Evolutionary conservation across 1,284 basidiomycete species (phyloP).

Genomic region (Kwoniella shivajii): DNA sequence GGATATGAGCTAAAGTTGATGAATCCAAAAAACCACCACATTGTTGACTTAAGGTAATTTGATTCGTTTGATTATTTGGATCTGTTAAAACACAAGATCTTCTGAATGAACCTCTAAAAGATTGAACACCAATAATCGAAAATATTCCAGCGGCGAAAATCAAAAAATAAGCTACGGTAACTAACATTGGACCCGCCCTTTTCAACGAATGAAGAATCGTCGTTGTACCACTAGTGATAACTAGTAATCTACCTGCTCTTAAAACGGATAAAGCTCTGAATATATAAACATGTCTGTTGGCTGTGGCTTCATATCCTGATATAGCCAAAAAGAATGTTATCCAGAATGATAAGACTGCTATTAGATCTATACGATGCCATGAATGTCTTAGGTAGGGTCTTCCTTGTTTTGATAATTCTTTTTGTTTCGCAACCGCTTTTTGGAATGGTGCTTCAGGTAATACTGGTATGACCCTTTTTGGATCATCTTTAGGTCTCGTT

Average conservation of each 20-base stretch:
- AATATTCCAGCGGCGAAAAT: constrained; percentile 88
- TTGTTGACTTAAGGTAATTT: constrained; percentile 57
- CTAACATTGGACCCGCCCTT: constrained; percentile 80
- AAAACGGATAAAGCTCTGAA: constrained; percentile 90
- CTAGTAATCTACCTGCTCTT: constrained; percentile 77
- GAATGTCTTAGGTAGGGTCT: constrained; percentile 86
- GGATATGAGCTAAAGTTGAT: constrained; percentile 53
- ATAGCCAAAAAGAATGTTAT: constrained; percentile 72
- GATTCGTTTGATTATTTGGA: constrained; percentile 46
- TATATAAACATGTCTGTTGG: constrained; percentile 72
- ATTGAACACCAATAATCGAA: constrained; percentile 86
- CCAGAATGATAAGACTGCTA: constrained; percentile 66
- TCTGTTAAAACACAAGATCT: constrained; percentile 59
- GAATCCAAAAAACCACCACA: constrained; percentile 81
- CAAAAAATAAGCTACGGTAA: constrained; percentile 88
- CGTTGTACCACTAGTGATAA: constrained; percentile 89
- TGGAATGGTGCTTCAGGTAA: constrained; percentile 57
- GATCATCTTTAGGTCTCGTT: constrained; percentile 4
- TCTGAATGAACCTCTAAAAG: constrained; percentile 80
- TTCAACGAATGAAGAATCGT: constrained; percentile 95
- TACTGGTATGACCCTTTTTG: constrained; percentile 11
- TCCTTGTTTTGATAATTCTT: constrained; percentile 44
- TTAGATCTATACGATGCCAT: constrained; percentile 88
- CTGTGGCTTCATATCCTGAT: constrained; percentile 65
- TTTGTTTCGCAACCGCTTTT: constrained; percentile 55